Base-by-base conservation (phyloP, 2,329 filamentous ascomycete species). In the Xylaria sp. region DNA sequence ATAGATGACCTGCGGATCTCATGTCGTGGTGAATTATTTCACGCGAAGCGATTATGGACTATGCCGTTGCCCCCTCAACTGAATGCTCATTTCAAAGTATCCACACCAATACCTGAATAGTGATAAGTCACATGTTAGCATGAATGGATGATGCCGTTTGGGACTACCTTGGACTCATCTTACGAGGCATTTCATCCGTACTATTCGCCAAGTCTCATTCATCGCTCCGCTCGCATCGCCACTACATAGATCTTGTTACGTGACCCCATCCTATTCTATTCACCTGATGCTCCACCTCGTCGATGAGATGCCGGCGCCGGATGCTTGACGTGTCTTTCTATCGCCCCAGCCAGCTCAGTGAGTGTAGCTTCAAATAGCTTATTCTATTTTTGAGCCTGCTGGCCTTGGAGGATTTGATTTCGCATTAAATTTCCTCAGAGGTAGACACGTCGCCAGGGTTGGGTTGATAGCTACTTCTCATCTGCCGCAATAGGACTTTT, bases 251-350 rank as follows among this genome's bases (percentile, higher is more conserved):
- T 59, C 55, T 59, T 29, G 57, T 58, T 64, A 48, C 48, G 53
- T 69, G 67, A 66, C 53, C 27, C 40, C 53, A 42, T 44, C 35
- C 37, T 50, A 48, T 48, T 63, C 37, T 50, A 48, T 48, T 63
- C 37, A 44, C 35, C 25, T 40, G 21, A 44, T 59, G 51, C 63
- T 65, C 63, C 66, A 61, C 63, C 51, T 59, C 58, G 23, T 66
- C 13, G 55, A 21, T 32, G 42, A 60, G 54, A 62, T 48, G 44
- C 69, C 55, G 57, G 50, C 54, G 54, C 60, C 60, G 29, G 50
- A 55, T 50, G 50, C 35, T 67, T 65, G 61, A 67, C 69, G 66
- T 67, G 66, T 68, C 63, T 67, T 44, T 21, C 50, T 53, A 48
- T 42, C 27, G 21, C 57, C 57, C 27, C 44, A 42, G 29, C 55